A percentile compares a stretch with the other conserved stretches of the same genome.
phyloP scores from a whole-genome alignment of 139 green algal species.

The Tetraselmis chui region DNA sequence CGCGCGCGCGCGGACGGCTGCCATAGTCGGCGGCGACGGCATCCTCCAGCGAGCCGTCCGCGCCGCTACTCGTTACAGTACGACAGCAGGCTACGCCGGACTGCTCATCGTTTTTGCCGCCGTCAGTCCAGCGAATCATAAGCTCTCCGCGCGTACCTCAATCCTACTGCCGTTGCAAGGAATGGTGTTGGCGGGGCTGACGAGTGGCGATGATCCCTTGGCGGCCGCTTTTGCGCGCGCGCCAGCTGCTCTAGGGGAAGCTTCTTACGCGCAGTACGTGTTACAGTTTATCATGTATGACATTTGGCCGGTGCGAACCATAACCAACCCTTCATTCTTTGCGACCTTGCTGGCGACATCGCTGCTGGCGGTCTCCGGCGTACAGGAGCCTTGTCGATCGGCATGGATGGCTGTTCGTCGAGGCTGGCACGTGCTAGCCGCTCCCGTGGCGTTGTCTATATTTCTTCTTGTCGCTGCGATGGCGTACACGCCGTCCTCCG shows the following conservation, averaged over 20 bases:
- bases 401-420: neutral
- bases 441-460: neutral
- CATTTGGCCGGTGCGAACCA: neutral
- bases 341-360: neutral
- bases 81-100: neutral
- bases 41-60: neutral
- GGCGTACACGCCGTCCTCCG: neutral
- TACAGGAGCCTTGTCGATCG: neutral
- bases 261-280: conserved; percentile 11
- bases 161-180: conserved; percentile 8
- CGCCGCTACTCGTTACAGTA: neutral
- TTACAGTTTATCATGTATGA: conserved; percentile 5
- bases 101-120: neutral
- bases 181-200: conserved; percentile 2
- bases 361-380: neutral
- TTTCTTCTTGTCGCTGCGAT: neutral
- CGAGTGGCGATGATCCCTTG: neutral
- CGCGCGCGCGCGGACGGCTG: neutral
- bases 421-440: neutral
- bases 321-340: conserved; percentile 6
- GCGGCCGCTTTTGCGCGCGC: neutral
- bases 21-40: neutral
- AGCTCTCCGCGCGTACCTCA: conserved; percentile 2
- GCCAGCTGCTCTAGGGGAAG: neutral
- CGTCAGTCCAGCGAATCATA: neutral